phyloP scores from a whole-genome alignment of 345 rosid genomes.

The Dovyalis caffra region DNA sequence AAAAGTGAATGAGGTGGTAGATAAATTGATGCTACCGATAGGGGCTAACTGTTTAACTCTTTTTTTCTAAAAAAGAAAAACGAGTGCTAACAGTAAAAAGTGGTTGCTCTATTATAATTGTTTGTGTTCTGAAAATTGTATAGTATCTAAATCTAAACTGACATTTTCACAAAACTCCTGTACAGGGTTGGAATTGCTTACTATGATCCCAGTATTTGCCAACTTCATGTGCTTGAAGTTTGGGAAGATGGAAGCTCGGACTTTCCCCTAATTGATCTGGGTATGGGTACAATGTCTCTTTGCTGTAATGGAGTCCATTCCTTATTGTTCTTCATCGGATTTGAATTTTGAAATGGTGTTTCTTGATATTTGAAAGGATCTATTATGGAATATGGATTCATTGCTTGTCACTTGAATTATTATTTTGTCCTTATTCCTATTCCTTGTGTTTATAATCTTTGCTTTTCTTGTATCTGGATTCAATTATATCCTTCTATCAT shows the following conservation, averaged over 20 bases:
- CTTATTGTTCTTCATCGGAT: background rate
- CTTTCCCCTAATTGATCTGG: constrained; percentile 74
- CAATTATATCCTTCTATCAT: constrained; percentile 5
- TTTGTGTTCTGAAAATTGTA: background rate
- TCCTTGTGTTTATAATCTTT: background rate
- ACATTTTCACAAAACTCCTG: background rate
- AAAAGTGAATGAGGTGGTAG: background rate
- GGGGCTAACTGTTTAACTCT: no score
- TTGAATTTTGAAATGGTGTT: background rate
- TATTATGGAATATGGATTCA: background rate
- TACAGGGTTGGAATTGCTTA: constrained; percentile 84
- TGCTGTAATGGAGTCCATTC: constrained; percentile 8
- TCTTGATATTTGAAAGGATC: background rate
- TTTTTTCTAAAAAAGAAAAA: no score
- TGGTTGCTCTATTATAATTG: no score
- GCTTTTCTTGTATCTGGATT: background rate
- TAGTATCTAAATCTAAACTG: background rate
- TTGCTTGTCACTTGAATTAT: background rate
- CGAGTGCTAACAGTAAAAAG: no score
- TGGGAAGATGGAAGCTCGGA: constrained; percentile 86
- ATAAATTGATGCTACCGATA: no score
- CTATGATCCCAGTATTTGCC: constrained; percentile 75
- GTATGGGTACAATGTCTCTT: constrained; percentile 40
- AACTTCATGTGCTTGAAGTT: constrained; percentile 86
- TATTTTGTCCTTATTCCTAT: background rate